Evolutionary conservation across 306 rosid genomes (phyloP), one percentile per base, ranked within the genome.

Genomic region (Trifolium repens): DNA sequence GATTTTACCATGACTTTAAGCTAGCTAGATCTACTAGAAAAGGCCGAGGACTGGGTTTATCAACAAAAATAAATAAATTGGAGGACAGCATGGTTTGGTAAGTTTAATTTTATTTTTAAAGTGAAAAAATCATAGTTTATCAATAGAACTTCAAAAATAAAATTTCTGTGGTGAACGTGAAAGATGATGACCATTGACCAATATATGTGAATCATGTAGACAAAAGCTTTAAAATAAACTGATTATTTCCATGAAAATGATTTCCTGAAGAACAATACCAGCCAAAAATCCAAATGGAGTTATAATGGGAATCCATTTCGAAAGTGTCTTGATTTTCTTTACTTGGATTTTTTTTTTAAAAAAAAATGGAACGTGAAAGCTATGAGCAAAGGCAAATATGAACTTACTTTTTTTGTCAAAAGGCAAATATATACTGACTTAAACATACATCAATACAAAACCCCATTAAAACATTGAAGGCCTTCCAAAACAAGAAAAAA

Each of bases 391-490:
- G 73, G 64, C 71, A 78, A 59, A 74, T 59, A 58, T 63, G 65
- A 50, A 65, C 74, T 65, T 42, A 54, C 30, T 68, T 50, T 35
- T 35, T 37, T 37, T 39, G 42, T 39, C 42, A 7, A 57, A 27
- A 59, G 76, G 62, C 74, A 78, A 59, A 74, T 59, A 59, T 55
- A 71, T 62, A 71, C 70, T 57, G 35, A 57, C 35, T 69, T 54
- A 44, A 65, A 74, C 16, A 69, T 73, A 67, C 59, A 76, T 60
- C 17, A 63, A 58, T 69, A 81, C 79, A 78, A 62, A 78, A 74
- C 80, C 83, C 72, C 74, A 61, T 53, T 39, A 75, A 70, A 49
- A 52, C 44, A 69, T 69, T 65, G 74, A 58, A 78, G 72, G 65
- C 82, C 82, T 37, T 63, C n/a, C 50, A 14, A 15, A 78, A 37